These are phyloP conservation scores for Aphanomyces euteiches DNA, from an alignment of 352 stramenopile genomes.

Conservation along the genomic window DNA sequence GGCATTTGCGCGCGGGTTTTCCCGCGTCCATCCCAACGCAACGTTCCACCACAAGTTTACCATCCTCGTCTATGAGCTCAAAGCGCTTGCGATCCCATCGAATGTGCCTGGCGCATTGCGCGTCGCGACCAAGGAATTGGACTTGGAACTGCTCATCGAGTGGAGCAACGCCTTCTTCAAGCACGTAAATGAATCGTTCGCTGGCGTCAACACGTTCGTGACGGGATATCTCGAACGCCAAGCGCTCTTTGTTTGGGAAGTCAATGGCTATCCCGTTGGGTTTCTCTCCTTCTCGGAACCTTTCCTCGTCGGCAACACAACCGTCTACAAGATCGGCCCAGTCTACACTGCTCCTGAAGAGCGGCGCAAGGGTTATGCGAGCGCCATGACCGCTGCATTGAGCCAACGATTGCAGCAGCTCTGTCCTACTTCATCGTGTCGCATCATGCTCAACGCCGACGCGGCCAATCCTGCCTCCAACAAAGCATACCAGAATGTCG, in stretches of 20 bases:
- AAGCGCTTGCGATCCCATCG: neutral
- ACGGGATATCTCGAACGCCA: neutral
- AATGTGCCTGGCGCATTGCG: neutral
- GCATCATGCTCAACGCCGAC: slow-evolving; percentile 26
- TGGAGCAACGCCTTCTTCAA: neutral
- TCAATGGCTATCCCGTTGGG: slow-evolving; percentile 3
- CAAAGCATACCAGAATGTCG: slow-evolving; percentile 27
- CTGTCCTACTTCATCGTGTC: neutral
- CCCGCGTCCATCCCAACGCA: neutral
- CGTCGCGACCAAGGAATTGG: neutral
- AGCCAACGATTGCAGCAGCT: neutral
- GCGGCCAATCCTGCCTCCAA: slow-evolving; percentile 19
- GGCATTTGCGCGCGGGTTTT: neutral
- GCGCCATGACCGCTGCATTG: slow-evolving; percentile 17
- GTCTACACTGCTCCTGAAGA: slow-evolving; percentile 12
- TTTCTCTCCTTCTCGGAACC: slow-evolving; percentile 8
- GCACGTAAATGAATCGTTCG: neutral
- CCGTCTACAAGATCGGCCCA: slow-evolving; percentile 19
- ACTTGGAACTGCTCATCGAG: neutral
- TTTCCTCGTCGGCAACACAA: neutral
- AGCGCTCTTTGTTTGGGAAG: slow-evolving; percentile 16
- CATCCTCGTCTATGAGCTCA: neutral
- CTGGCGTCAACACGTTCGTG: neutral
- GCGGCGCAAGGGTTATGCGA: slow-evolving; percentile 18
- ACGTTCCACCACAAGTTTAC: neutral